Conservation (phyloP, 2,329 filamentous ascomycete genomes). For the Trichophyton benhamiae region DNA sequence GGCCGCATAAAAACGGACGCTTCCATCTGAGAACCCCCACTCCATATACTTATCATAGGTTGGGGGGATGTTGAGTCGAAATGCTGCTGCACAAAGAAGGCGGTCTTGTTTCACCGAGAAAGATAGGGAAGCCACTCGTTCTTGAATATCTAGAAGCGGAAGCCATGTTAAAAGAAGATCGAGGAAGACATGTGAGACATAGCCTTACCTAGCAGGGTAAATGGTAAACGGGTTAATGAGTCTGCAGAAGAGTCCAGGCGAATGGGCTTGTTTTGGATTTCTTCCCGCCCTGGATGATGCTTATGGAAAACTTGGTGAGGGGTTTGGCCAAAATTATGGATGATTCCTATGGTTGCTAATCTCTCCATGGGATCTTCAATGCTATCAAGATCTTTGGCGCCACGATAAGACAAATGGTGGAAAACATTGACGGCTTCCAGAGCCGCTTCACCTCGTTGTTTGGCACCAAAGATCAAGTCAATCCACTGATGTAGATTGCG, state of each 20-base stretch:
- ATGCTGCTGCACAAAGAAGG: slow-evolving; percentile 69
- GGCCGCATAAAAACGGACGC: slow-evolving; percentile 77
- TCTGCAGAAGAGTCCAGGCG: slow-evolving; percentile 69
- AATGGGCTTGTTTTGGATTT: slow-evolving; percentile 49
- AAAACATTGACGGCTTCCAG: slow-evolving; percentile 90
- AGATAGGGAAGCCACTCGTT: slow-evolving; percentile 65
- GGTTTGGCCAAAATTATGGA: slow-evolving; percentile 97
- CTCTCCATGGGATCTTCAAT: slow-evolving; percentile 82
- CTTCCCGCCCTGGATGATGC: slow-evolving; percentile 65
- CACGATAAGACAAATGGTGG: slow-evolving; percentile 88
- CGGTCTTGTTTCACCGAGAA: slow-evolving; percentile 71
- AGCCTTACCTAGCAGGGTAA: slow-evolving; percentile 55
- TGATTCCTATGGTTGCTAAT: slow-evolving; percentile 82
- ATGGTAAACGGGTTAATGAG: slow-evolving; percentile 62
- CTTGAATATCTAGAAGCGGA: slow-evolving; percentile 47
- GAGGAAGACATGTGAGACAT: neutral
- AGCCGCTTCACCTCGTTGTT: slow-evolving; percentile 85
- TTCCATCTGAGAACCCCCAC: slow-evolving; percentile 91
- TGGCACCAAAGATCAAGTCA: slow-evolving; percentile 84
- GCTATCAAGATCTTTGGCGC: slow-evolving; percentile 79
- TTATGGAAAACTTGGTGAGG: slow-evolving; percentile 86
- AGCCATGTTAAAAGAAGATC: slow-evolving; percentile 6
- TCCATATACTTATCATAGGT: slow-evolving; percentile 82
- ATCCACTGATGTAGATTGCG: slow-evolving; percentile 89
- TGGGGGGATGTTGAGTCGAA: slow-evolving; percentile 77